Evolutionary conservation across 169 alveolate species (phyloP), one percentile per base, ranked within the genome.

Genomic region (Cytauxzoon felis): DNA sequence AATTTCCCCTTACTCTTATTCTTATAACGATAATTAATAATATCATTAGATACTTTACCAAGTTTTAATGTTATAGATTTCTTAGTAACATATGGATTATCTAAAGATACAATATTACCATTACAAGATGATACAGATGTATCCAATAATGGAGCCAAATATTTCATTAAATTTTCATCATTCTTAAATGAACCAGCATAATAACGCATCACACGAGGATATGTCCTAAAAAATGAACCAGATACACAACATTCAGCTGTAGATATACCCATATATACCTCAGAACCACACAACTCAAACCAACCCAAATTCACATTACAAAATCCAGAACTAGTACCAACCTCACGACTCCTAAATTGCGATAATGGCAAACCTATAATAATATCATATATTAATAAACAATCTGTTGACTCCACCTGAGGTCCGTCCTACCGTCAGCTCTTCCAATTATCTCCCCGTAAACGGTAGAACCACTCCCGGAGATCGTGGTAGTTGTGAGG

Each of bases 221-320:
- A 88, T 0, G 92, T 81, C 62, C 92, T 67, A 49, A 81, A 90
- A 63, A 80, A 86, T 16, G 91, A 88, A 8, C 92, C 92, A 30
- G 90, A 82, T 5, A 85, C 91, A 51, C 95, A 88, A 43, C 92
- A 82, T 54, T 91, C 96, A 5, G 93, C 92, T 43, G 88, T 91
- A 5, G 95, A 93, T 5, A 88, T 71, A 0, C 96, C 92, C 78
- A 86, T 75, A 8, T 64, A 60, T 48, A 87, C 51, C 3, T 75
- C 90, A 5, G 70, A 64, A 13, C 45, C 81, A 6, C 59, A 72
- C 18, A 64, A 66, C 41, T 60, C 72, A 26, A 84, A 87, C 88
- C 90, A 89, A 1, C 92, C 93, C 33, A 89, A 59, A 27, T 80
- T 69, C 26, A 90, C 76, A 60, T 91, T 85, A 70, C 85, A 80